phyloP scores from a whole-genome alignment of 192 early-diverging fungal species.

The Anaeromyces robustus region DNA sequence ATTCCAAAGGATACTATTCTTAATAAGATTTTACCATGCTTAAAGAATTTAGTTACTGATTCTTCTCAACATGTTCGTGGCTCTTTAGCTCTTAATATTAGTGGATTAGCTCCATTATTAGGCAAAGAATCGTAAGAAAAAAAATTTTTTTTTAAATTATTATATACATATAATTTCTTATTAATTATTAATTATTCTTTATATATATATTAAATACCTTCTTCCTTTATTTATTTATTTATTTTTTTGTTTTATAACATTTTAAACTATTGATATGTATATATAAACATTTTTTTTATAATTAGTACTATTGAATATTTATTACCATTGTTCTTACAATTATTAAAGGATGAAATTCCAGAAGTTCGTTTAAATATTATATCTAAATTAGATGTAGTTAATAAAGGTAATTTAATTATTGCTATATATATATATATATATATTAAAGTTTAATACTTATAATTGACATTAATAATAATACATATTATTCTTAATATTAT shows the following conservation, averaged over 20 bases:
- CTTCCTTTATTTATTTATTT: too few relatives aligned
- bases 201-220: too few relatives aligned
- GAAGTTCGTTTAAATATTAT: slow-evolving; percentile 98
- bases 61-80: slow-evolving; percentile 91
- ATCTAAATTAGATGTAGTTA: slow-evolving; percentile 90
- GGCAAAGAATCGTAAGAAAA: slow-evolving; percentile 70
- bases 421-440: slow-evolving; percentile 4
- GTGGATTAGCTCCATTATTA: slow-evolving; percentile 83
- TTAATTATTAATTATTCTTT: too few relatives aligned
- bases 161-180: too few relatives aligned
- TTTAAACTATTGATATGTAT: too few relatives aligned
- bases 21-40: slow-evolving; percentile 68
- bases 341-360: slow-evolving; percentile 92
- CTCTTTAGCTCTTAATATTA: slow-evolving; percentile 89
- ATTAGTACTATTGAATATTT: slow-evolving; percentile 84
- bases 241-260: too few relatives aligned
- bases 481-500: too few relatives aligned
- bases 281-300: too few relatives aligned
- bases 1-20: slow-evolving; percentile 67
- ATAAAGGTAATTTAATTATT: too few relatives aligned
- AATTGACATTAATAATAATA: too few relatives aligned
- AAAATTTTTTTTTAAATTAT: too few relatives aligned
- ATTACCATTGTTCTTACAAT: slow-evolving; percentile 84
- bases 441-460: background rate
- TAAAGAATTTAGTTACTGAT: slow-evolving; percentile 89